Percentiles rank a stretch among this genome's conserved stretches.
phyloP scores from a whole-genome alignment of 202 grass and related monocot genomes.

The Alloteropsis angusta region DNA sequence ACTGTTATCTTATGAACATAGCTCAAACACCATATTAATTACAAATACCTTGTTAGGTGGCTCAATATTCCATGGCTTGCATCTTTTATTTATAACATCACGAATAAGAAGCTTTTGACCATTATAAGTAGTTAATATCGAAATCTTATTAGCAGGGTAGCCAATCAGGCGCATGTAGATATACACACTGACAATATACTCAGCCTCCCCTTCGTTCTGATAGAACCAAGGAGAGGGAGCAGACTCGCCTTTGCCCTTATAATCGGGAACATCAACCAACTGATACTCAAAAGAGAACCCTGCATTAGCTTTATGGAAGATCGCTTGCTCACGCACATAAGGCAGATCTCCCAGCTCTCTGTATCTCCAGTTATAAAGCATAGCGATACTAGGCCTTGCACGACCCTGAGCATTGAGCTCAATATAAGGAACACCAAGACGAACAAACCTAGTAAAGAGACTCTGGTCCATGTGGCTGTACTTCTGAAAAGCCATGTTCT shows the following conservation, averaged over 20 bases:
- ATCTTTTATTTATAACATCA: slow-evolving; percentile 89
- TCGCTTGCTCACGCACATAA: slow-evolving; percentile 62
- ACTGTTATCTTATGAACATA: slow-evolving; percentile 13
- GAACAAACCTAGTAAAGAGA: slow-evolving; percentile 90
- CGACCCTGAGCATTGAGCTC: slow-evolving; percentile 97
- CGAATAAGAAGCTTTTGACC: slow-evolving; percentile 97
- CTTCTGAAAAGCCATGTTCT: slow-evolving; percentile 99
- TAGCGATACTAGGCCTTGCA: slow-evolving; percentile 79
- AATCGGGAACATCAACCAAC: slow-evolving; percentile 93
- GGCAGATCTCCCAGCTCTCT: slow-evolving; percentile 91
- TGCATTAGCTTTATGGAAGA: slow-evolving; percentile 91
- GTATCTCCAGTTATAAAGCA: slow-evolving; percentile 98
- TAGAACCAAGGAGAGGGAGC: slow-evolving; percentile 98
- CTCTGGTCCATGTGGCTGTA: slow-evolving; percentile 99
- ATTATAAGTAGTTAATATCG: slow-evolving; percentile 96
- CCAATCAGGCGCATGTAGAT: slow-evolving; percentile 94
- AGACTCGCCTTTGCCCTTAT: slow-evolving; percentile 69
- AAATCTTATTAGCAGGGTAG: slow-evolving; percentile 87
- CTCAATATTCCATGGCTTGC: slow-evolving; percentile 80
- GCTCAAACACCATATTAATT: slow-evolving; percentile 10
- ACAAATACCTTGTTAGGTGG: slow-evolving; percentile 74
- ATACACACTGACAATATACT: slow-evolving; percentile 94
- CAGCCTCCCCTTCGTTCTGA: slow-evolving; percentile 96
- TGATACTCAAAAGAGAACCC: slow-evolving; percentile 97
- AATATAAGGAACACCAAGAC: slow-evolving; percentile 94